Evolutionary conservation across 139 green algal species (phyloP), one percentile per base, ranked within the genome.

Genomic region (Dunaliella sp.): DNA sequence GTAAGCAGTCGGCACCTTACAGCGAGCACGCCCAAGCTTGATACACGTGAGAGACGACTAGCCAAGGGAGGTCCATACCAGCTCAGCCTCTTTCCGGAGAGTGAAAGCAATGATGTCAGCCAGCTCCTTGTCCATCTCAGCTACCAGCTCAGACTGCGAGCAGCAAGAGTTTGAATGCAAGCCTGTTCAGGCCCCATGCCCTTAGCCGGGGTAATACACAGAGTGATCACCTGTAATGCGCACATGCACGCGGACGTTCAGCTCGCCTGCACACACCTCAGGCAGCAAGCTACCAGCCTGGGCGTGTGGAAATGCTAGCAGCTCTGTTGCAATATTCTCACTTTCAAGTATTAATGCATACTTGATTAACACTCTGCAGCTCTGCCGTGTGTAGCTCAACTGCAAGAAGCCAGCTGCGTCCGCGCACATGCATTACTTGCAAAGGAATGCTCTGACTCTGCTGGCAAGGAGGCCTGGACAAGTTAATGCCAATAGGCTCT

Each of bases 21-120:
- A n/a, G n/a, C n/a, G n/a, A n/a, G n/a, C n/a, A n/a, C n/a, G n/a
- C n/a, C n/a, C n/a, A n/a, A n/a, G n/a, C n/a, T n/a, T n/a, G n/a
- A n/a, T n/a, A n/a, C n/a, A n/a, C n/a, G n/a, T n/a, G n/a, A n/a
- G n/a, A n/a, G n/a, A n/a, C n/a, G n/a, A n/a, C n/a, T n/a, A n/a
- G n/a, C n/a, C n/a, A n/a, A n/a, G n/a, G n/a, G n/a, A n/a, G n/a
- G n/a, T n/a, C n/a, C n/a, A n/a, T n/a, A 85, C 37, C 12, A 91
- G 81, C 36, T 93, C 90, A 24, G 80, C 86, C 38, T 93, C 91
- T 81, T 94, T 94, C 1, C 88, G 81, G 1, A 89, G 38, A 33
- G 91, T 92, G 81, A 94, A 94, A 1, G 59, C 24, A 1, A 91
- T 89, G 35, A 92, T 88, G n/a, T 88, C 81, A 0, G 87, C 83